phyloP scores from a whole-genome alignment of 768 basidiomycete genomes.

The Leccinum subgranulosum region DNA sequence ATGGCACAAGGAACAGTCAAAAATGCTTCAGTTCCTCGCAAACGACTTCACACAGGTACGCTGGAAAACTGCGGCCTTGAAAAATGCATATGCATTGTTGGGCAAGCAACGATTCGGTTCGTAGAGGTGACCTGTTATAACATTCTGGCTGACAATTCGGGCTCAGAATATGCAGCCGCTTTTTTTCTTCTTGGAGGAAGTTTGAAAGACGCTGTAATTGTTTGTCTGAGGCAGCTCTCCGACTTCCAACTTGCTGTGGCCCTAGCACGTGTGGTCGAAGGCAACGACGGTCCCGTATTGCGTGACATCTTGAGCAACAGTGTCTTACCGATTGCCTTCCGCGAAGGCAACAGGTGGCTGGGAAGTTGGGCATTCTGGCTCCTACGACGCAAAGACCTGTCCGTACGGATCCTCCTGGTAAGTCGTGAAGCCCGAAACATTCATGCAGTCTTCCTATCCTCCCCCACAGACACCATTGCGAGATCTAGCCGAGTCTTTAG shows the following conservation, averaged over 20 bases:
- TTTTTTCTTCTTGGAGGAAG: slow-evolving; percentile 93
- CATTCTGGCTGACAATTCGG: slow-evolving; percentile 2
- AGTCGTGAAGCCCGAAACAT: slow-evolving; percentile 24
- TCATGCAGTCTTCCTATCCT: not conserved
- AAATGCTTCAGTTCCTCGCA: slow-evolving; percentile 88
- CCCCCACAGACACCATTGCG: slow-evolving; percentile 63
- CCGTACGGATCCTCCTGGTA: slow-evolving; percentile 88
- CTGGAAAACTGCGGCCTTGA: slow-evolving; percentile 91
- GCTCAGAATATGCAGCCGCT: slow-evolving; percentile 94
- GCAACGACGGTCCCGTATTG: slow-evolving; percentile 77
- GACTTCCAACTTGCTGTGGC: slow-evolving; percentile 92
- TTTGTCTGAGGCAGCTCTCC: slow-evolving; percentile 81
- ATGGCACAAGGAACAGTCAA: slow-evolving; percentile 85
- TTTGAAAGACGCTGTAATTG: slow-evolving; percentile 86
- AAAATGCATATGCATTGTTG: slow-evolving; percentile 93
- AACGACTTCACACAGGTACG: slow-evolving; percentile 84
- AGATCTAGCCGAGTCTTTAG: slow-evolving; percentile 61
- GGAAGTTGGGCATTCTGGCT: slow-evolving; percentile 97
- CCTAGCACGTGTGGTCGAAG: slow-evolving; percentile 80
- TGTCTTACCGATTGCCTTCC: slow-evolving; percentile 82
- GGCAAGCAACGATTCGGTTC: slow-evolving; percentile 89
- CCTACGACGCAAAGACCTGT: slow-evolving; percentile 80
- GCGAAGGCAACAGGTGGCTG: slow-evolving; percentile 87
- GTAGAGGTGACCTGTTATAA: slow-evolving; percentile 22
- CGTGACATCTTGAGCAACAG: slow-evolving; percentile 64